phyloP scores from a whole-genome alignment of 768 basidiomycete species.

The Kwoniella heveanensis region DNA sequence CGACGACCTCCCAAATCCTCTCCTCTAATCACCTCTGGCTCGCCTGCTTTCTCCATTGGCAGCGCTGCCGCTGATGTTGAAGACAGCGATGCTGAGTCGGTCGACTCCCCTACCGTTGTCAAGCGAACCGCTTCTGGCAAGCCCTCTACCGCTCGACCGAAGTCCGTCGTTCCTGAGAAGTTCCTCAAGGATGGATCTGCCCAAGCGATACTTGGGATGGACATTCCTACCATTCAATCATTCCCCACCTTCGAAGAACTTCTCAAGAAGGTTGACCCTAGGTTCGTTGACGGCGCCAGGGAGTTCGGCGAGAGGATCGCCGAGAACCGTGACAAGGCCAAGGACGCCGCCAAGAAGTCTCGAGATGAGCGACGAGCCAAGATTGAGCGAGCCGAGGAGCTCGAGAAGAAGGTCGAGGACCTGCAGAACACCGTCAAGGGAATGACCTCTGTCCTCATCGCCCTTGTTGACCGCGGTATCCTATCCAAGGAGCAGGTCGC shows the following conservation, averaged over 20 bases:
- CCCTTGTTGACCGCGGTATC: conserved; percentile 29
- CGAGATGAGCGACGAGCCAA: conserved; percentile 37
- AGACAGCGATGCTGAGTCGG: conserved; percentile 14
- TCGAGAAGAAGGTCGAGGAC: conserved; percentile 35
- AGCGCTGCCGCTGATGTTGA: conserved; percentile 10
- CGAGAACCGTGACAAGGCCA: conserved; percentile 41
- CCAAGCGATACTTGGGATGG: conserved; percentile 34
- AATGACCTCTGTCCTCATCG: conserved; percentile 24
- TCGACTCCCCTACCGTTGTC: conserved; percentile 8
- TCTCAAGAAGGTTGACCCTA: conserved; percentile 29
- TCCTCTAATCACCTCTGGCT: conserved; percentile 5
- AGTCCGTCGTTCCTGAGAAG: conserved; percentile 46
- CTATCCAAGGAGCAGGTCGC: conserved; percentile 26
- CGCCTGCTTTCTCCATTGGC: conserved; percentile 13
- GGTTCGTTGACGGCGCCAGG: conserved; percentile 14
- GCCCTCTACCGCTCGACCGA: conserved; percentile 39
- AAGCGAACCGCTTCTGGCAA: conserved; percentile 41
- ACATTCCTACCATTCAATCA: conserved; percentile 31
- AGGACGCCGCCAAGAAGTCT: conserved; percentile 43
- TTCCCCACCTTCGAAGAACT: conserved; percentile 43
- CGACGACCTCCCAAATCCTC: conserved; percentile 18
- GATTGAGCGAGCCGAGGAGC: conserved; percentile 32
- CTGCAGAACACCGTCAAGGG: conserved; percentile 27
- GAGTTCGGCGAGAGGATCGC: conserved; percentile 40
- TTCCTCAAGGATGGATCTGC: conserved; percentile 43